Percentiles rank a stretch among this genome's conserved stretches.
phyloP scores from a whole-genome alignment of 306 rosid species.

The Quercus suber region DNA sequence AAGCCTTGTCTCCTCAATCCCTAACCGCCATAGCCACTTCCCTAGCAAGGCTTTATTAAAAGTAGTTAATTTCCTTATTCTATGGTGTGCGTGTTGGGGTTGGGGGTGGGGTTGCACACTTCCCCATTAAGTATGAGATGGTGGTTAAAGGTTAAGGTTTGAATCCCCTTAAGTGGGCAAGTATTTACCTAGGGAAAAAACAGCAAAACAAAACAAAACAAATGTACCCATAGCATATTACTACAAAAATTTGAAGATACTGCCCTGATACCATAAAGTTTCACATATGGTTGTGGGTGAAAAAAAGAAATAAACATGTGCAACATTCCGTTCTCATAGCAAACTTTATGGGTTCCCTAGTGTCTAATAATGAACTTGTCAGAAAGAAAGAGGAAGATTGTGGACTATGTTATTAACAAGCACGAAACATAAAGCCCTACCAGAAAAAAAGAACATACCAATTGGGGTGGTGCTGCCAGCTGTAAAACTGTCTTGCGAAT shows the following conservation, averaged over 20 bases:
- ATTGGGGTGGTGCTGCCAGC: conserved; percentile 63
- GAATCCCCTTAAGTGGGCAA: no score
- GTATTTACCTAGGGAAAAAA: no score
- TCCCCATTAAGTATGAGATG: no score
- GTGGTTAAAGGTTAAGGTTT: no score
- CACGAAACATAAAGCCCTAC: conserved; percentile 11
- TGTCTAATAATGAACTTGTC: not conserved
- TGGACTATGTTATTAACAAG: not conserved
- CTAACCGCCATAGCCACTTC: no score
- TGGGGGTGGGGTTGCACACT: not conserved
- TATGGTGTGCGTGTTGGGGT: not conserved
- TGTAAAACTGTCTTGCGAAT: conserved; percentile 83
- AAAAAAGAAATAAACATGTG: conserved; percentile 17
- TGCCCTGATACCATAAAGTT: not conserved
- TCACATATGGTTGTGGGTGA: conserved; percentile 5
- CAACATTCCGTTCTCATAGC: not conserved
- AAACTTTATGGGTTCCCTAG: not conserved
- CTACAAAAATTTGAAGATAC: not conserved
- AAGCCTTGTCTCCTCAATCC: no score
- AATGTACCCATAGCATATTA: conserved; percentile 7
- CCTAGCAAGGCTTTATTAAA: no score
- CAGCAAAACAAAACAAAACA: not conserved
- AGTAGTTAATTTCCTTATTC: no score
- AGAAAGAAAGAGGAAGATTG: not conserved
- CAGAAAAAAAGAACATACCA: conserved; percentile 51